Base-by-base conservation (phyloP, 495 filamentous ascomycete genomes). In the Xylaria nigripes region DNA sequence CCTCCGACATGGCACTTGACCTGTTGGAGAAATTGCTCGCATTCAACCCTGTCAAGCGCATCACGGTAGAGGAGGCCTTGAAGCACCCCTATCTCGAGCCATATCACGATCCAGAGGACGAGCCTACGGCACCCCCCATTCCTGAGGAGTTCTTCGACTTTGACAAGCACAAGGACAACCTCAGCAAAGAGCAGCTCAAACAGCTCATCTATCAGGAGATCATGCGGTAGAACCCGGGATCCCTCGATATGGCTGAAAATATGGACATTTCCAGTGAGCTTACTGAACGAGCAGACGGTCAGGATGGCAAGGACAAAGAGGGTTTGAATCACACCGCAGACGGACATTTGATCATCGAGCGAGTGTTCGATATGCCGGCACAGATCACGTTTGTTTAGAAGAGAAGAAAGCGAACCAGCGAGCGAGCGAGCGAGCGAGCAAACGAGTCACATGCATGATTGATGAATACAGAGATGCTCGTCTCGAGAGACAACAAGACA, bases 61-160 rank as follows among this genome's bases (percentile, higher is more conserved):
- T 99, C 64, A 90, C 88, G 1, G 94, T 99, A 23, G 94, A 97
- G 66, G 94, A 97, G 50, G 94, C 94, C 27, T 78, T 99, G 59
- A 89, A 91, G 69, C 94, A 99, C 72, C 93, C 94, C 6, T 99
- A 99, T 70, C 81, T 99, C 30, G 94, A 97, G 72, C 93, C 94
- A 2, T 99, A 99, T 72, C 94, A 99, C 69, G 94, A 99, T 68
- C 94, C 94, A 15, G 94, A 97, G 60, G 94, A 99, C 70, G 94
- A 99, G 81, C 94, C 94, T 38, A 96, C 89, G 15, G 94, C 94
- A 10, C 84, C 87, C 12, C 90, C 94, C 15, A 99, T 99, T 61
- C 94, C 94, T 0, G 90, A 96, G 64, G 90, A 94, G 64, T 99
- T 99, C 80, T 99, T 99, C 70, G 93, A 97, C 71, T 99, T 99